Base-by-base conservation (phyloP, 495 filamentous ascomycete genomes). In the Ascobolus immersus region DNA sequence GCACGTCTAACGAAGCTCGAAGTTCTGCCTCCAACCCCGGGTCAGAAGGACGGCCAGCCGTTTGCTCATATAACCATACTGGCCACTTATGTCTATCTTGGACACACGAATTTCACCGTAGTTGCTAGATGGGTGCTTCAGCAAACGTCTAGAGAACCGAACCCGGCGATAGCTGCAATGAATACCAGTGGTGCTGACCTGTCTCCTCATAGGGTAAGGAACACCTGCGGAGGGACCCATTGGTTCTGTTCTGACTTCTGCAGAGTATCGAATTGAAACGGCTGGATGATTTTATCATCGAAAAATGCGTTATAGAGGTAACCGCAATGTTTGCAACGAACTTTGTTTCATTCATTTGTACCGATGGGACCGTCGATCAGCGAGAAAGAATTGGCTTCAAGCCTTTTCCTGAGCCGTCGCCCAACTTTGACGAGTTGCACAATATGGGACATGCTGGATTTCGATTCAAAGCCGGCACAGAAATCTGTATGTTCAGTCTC, bases 391-490 rank as follows among this genome's bases (percentile, higher is more conserved):
- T 32, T 13, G 39, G 14, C 6, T 43, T 44, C 17, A 44, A 36
- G 17, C 42, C 19, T 10, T 28, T 44, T 3, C 42, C 33, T 21
- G 26, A 39, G 13, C 32, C 35, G 19, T 21, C 25, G 5, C 12
- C 32, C 13, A 44, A 28, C 23, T 44, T 35, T 23, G 38, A 46
- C 14, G 25, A 42, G 9, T 43, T 50, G 11, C 34, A 34, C 24
- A 46, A 49, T 32, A 50, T 50, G 42, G 35, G 43, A 3, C 47
- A 50, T 17, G 46, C 46, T 12, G 47, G 47, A 2, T 50, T 50
- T 24, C 34, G 37, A 11, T 50, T 50, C 18, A 43, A 46, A 12
- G 28, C 15, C 10, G n/a, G 12, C 15, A 15, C 26, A 14, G 39
- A 42, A n/a, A 26, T 36, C 5, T 50, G 47, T 36, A 36, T 8